phyloP scores from a whole-genome alignment of 2,329 filamentous ascomycete genomes.

The Fusarium veterinarium region DNA sequence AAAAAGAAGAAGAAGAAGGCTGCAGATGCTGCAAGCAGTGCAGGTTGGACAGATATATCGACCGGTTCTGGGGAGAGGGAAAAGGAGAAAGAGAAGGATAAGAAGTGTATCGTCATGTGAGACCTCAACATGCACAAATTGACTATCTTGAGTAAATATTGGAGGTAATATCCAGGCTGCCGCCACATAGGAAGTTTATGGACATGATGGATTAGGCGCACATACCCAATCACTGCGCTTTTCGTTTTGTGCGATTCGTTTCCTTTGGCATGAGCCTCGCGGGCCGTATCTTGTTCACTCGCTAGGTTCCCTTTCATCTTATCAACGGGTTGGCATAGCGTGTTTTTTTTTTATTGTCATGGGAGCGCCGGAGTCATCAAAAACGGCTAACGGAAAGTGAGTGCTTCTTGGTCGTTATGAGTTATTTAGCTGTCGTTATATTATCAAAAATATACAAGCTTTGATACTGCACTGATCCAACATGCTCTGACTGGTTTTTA shows the following conservation, averaged over 20 bases:
- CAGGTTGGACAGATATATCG: conserved; percentile 66
- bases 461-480: not conserved
- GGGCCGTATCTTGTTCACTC: conserved; percentile 20
- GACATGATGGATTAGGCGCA: conserved; percentile 22
- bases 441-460: not conserved
- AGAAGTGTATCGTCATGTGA: conserved; percentile 67
- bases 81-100: conserved; percentile 57
- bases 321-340: conserved; percentile 31
- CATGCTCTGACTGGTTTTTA: not conserved
- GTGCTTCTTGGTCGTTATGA: not conserved
- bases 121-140: conserved; percentile 1
- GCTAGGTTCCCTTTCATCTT: conserved; percentile 24
- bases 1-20: conserved; percentile 56
- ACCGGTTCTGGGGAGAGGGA: conserved; percentile 44
- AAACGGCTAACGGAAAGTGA: conserved; percentile 20
- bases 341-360: conserved; percentile 3
- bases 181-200: conserved; percentile 5
- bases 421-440: not conserved
- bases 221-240: conserved; percentile 34
- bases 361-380: conserved; percentile 33
- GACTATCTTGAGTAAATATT: not conserved
- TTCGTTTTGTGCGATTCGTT: conserved; percentile 14
- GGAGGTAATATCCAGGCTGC: conserved; percentile 20
- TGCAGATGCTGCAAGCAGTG: conserved; percentile 56
- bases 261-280: not conserved